Evolutionary conservation across 1,139 yeast genomes (phyloP).

Genomic region (Casaregolazyma lundiana): DNA sequence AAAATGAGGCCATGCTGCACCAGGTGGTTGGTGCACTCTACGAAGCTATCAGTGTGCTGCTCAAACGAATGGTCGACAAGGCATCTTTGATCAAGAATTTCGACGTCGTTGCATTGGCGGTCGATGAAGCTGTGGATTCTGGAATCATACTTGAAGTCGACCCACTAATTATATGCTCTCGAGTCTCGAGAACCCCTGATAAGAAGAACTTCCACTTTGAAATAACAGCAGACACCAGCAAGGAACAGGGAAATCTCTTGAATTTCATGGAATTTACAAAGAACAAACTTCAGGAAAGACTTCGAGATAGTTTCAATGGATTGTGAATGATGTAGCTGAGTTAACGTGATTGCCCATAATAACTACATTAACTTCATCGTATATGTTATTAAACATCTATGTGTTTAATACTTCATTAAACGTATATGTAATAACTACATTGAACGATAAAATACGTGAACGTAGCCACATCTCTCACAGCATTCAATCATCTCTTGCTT

Average conservation of each 20-base stretch:
- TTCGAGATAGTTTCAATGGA: constrained; percentile 57
- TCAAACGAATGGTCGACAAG: constrained; percentile 74
- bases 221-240: constrained; percentile 20
- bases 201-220: constrained; percentile 63
- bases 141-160: constrained; percentile 91
- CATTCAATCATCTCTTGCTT: not conserved
- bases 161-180: constrained; percentile 75
- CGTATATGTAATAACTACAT: not conserved
- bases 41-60: constrained; percentile 74
- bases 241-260: constrained; percentile 82
- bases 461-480: not conserved
- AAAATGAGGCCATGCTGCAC: constrained; percentile 79
- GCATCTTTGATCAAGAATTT: constrained; percentile 73
- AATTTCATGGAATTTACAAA: constrained; percentile 89
- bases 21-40: constrained; percentile 72
- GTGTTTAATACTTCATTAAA: too few relatives aligned
- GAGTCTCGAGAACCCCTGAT: constrained; percentile 82
- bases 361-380: constrained; percentile 4
- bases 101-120: constrained; percentile 78
- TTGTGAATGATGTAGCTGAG: constrained; percentile 11
- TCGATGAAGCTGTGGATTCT: constrained; percentile 82
- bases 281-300: constrained; percentile 77
- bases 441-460: not conserved
- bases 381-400: not conserved
- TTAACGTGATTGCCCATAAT: not conserved